Evolutionary conservation across 2,329 filamentous ascomycete genomes (phyloP).

Genomic region (Colletotrichum australisinense): DNA sequence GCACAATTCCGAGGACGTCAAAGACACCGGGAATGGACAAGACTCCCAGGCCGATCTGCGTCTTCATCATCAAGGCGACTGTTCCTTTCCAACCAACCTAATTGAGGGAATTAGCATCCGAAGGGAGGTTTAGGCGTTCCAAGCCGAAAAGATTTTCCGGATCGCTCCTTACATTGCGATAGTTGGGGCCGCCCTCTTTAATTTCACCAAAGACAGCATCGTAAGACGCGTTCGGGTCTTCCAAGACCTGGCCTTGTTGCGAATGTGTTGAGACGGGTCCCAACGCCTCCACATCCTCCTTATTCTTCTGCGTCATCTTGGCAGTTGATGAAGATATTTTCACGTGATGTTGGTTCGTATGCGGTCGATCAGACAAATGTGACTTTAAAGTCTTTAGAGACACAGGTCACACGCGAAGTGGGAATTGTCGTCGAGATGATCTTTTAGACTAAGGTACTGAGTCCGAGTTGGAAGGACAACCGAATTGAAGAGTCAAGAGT

Average conservation of each 20-base stretch:
- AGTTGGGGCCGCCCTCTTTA: constrained; percentile 44
- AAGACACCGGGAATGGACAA: constrained; percentile 60
- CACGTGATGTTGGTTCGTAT: neutral
- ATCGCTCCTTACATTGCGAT: constrained; percentile 41
- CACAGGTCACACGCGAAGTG: neutral
- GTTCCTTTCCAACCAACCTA: constrained; percentile 57
- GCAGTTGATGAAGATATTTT: neutral
- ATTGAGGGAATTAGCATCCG: neutral
- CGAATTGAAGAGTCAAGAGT: neutral
- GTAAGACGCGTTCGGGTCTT: constrained; percentile 30
- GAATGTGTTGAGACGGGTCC: constrained; percentile 13
- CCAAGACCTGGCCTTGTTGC: constrained; percentile 23
- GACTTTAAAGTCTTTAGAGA: neutral
- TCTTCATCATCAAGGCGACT: constrained; percentile 57
- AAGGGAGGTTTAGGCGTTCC: neutral
- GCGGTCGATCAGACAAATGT: neutral
- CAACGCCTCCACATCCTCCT: constrained; percentile 27
- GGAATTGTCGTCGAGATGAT: neutral
- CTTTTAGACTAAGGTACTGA: neutral
- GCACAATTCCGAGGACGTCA: constrained; percentile 58
- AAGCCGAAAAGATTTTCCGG: constrained; percentile 28
- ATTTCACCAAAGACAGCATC: constrained; percentile 47
- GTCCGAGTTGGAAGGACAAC: neutral
- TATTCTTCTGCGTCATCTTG: constrained; percentile 24
- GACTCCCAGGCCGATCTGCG: constrained; percentile 57